Conservation (phyloP, 2,329 filamentous ascomycete species). For the Colletotrichum chrysophilum region DNA sequence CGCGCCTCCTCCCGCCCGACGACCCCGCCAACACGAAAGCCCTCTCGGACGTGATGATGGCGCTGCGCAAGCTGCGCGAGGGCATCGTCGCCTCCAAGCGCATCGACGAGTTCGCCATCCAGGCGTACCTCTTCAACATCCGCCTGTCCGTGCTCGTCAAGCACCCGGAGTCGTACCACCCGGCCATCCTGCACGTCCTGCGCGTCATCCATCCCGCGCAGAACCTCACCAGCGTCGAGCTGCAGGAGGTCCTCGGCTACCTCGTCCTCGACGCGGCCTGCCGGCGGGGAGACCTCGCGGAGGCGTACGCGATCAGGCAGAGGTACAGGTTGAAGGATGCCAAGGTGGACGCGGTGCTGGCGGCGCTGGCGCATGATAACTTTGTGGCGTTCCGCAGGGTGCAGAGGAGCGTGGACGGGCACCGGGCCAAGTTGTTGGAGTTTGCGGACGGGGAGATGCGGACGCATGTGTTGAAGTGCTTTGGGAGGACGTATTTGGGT, state of each 20-base stretch:
- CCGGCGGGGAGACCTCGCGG: conserved; percentile 74
- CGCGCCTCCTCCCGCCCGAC: conserved; percentile 19
- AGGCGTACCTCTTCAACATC: conserved; percentile 91
- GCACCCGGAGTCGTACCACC: conserved; percentile 88
- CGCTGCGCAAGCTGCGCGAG: conserved; percentile 91
- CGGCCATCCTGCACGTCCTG: conserved; percentile 82
- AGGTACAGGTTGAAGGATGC: conserved; percentile 67
- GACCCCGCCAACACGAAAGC: conserved; percentile 58
- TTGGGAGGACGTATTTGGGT: conserved; percentile 80
- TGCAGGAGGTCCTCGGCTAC: conserved; percentile 81
- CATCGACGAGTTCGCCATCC: conserved; percentile 80
- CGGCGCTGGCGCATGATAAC: conserved; percentile 79
- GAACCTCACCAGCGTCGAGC: conserved; percentile 73
- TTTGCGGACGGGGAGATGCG: conserved; percentile 79
- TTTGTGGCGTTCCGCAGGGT: conserved; percentile 80
- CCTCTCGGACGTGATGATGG: conserved; percentile 77
- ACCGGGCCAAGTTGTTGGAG: conserved; percentile 80
- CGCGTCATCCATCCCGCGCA: conserved; percentile 70
- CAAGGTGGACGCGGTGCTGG: conserved; percentile 72
- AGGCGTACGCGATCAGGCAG: conserved; percentile 72
- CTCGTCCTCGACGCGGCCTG: conserved; percentile 89
- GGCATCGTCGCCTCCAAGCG: conserved; percentile 82
- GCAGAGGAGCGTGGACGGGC: conserved; percentile 77
- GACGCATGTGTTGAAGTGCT: conserved; percentile 81
- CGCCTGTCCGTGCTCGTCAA: conserved; percentile 81